Conservation (phyloP, 2,329 filamentous ascomycete genomes). For the Penicillium fuscoglaucum region DNA sequence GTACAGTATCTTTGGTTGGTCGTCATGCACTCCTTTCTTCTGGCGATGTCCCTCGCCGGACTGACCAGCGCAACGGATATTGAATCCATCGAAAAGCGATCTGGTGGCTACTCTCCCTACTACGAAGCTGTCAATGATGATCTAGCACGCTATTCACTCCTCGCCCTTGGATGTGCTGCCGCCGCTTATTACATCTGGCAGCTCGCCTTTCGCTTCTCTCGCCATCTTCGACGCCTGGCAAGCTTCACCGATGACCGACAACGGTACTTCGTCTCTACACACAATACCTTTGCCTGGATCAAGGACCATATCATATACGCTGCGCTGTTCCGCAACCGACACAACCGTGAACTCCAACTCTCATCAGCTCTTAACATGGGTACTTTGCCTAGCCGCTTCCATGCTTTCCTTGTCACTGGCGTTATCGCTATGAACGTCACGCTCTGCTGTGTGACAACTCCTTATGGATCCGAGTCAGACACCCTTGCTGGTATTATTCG, state of each 20-base stretch:
- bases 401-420: slow-evolving; percentile 43
- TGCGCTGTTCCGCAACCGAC: slow-evolving; percentile 45
- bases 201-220: slow-evolving; percentile 58
- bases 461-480: slow-evolving; percentile 38
- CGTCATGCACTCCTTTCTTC: slow-evolving; percentile 26
- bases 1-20: not conserved
- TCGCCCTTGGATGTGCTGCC: slow-evolving; percentile 65
- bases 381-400: slow-evolving; percentile 49
- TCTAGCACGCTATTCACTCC: slow-evolving; percentile 61
- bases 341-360: slow-evolving; percentile 49
- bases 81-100: slow-evolving; percentile 31
- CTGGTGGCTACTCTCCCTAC: slow-evolving; percentile 15
- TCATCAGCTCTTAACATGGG: slow-evolving; percentile 48
- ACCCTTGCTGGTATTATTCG: slow-evolving; percentile 42
- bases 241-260: slow-evolving; percentile 78
- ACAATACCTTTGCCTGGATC: slow-evolving; percentile 60
- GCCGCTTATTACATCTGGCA: slow-evolving; percentile 67
- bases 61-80: slow-evolving; percentile 29
- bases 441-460: slow-evolving; percentile 52
- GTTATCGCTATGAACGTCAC: slow-evolving; percentile 48
- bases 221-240: slow-evolving; percentile 70
- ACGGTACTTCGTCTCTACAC: slow-evolving; percentile 69
- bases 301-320: slow-evolving; percentile 65
- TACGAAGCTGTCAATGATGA: slow-evolving; percentile 51
- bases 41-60: slow-evolving; percentile 32